These are phyloP conservation scores for Apiospora hydei DNA, from an alignment of 2,329 filamentous ascomycete genomes.

Conservation along the genomic window DNA sequence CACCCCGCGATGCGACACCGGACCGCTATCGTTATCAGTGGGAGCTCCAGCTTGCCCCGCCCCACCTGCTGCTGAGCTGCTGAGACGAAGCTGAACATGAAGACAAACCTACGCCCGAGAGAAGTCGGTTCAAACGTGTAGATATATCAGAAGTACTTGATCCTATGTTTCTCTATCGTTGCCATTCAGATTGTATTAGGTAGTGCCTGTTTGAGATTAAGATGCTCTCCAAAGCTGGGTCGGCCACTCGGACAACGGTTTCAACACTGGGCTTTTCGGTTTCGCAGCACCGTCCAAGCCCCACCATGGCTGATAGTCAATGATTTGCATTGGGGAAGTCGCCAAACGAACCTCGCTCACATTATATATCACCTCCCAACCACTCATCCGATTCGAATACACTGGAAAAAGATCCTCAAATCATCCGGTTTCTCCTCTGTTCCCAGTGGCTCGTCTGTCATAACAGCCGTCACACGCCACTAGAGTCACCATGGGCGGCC, in stretches of 20 bases:
- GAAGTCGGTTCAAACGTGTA: not conserved
- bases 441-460: too few relatives aligned
- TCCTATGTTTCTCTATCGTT: too few relatives aligned
- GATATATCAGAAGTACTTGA: too few relatives aligned
- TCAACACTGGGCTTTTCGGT: not conserved
- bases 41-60: not conserved
- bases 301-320: not conserved
- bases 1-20: constrained; percentile 2
- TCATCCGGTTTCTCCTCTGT: too few relatives aligned
- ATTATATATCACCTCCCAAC: not conserved
- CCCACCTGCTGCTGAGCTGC: not conserved
- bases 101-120: not conserved
- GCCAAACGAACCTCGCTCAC: not conserved
- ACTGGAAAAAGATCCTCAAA: too few relatives aligned
- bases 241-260: not conserved
- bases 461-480: not conserved
- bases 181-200: too few relatives aligned
- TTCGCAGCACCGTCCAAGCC: not conserved
- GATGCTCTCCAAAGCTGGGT: not conserved
- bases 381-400: not conserved
- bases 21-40: constrained; percentile 3
- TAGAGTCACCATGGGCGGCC: constrained; percentile 32
- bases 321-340: not conserved
- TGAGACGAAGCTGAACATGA: too few relatives aligned
- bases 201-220: not conserved